A percentile compares a stretch with the other conserved stretches of the same genome.
These are phyloP conservation scores for Cercospora sp. DNA, from an alignment of 2,329 filamentous ascomycete species.

Conservation along the genomic window DNA sequence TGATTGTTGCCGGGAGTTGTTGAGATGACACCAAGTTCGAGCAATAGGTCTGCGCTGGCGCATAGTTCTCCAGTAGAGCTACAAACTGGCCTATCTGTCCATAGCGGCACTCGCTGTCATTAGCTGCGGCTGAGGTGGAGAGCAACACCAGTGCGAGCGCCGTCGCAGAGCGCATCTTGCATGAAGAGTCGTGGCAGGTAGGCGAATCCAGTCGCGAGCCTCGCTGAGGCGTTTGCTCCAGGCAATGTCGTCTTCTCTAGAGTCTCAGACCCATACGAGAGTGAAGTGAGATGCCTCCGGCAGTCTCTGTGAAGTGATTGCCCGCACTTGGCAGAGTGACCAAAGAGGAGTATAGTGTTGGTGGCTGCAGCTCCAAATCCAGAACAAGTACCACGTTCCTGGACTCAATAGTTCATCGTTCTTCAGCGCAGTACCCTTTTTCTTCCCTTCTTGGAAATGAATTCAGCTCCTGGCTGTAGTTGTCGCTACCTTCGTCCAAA, in stretches of 20 bases:
- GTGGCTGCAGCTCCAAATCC: constrained; percentile 5
- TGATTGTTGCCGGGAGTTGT: not conserved
- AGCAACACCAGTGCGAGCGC: not conserved
- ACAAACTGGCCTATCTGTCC: constrained; percentile 13
- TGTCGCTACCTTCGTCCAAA: not conserved
- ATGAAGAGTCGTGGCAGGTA: not conserved
- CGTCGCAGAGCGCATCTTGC: not conserved
- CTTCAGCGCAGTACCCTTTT: not conserved
- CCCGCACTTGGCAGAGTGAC: constrained; percentile 4
- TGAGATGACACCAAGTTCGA: not conserved
- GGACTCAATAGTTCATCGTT: not conserved
- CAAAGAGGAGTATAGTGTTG: constrained; percentile 3
- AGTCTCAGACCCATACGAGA: not conserved
- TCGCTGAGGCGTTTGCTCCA: constrained; percentile 6
- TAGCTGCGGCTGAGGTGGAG: constrained; percentile 4
- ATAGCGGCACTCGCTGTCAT: constrained; percentile 7
- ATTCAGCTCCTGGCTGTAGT: not conserved
- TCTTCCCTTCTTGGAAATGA: not conserved
- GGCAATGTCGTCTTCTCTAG: constrained; percentile 1
- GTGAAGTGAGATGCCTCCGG: not conserved
- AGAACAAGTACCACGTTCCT: constrained; percentile 9
- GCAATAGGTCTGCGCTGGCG: constrained; percentile 20
- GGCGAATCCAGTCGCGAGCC: constrained; percentile 1
- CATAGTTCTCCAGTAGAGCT: constrained; percentile 14
- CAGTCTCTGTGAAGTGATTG: constrained; percentile 3